Evolutionary conservation across 1,284 basidiomycete genomes (phyloP).

Genomic region (Pholiota adiposa): DNA sequence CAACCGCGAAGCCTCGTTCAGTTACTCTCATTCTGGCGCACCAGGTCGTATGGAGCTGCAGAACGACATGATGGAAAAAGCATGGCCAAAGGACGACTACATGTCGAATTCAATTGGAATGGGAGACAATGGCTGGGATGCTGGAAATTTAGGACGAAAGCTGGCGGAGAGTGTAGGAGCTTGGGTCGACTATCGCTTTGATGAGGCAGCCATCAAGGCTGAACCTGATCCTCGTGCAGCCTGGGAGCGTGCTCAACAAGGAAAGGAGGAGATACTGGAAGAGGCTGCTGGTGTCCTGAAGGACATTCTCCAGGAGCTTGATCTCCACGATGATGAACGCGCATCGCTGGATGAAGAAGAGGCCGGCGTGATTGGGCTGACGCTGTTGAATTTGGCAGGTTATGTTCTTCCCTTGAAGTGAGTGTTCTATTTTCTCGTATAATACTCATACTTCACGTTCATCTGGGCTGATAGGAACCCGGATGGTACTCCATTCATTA

Average conservation of each 20-base stretch:
- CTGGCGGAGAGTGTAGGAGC: slow-evolving; percentile 54
- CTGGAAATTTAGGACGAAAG: slow-evolving; percentile 57
- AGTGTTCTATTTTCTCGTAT: slow-evolving; percentile 23
- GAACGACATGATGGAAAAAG: slow-evolving; percentile 65
- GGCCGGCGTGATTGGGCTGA: slow-evolving; percentile 61
- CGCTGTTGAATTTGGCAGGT: slow-evolving; percentile 56
- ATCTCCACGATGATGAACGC: slow-evolving; percentile 60
- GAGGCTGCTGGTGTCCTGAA: slow-evolving; percentile 70
- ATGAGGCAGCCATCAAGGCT: slow-evolving; percentile 17
- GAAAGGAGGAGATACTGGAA: slow-evolving; percentile 63
- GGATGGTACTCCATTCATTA: slow-evolving; percentile 54
- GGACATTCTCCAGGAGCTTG: slow-evolving; percentile 74
- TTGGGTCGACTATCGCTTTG: slow-evolving; percentile 54
- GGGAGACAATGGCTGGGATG: slow-evolving; percentile 58
- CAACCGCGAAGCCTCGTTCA: slow-evolving; percentile 50
- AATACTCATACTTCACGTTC: slow-evolving; percentile 5
- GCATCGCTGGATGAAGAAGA: slow-evolving; percentile 69
- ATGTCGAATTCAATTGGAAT: slow-evolving; percentile 35
- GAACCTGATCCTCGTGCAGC: slow-evolving; percentile 27
- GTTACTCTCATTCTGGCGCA: slow-evolving; percentile 61
- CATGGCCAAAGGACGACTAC: slow-evolving; percentile 68
- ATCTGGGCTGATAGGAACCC: slow-evolving; percentile 43
- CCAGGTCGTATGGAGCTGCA: slow-evolving; percentile 62
- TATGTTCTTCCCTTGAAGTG: slow-evolving; percentile 61
- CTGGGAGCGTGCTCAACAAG: slow-evolving; percentile 32